Conservation (phyloP, 2,329 filamentous ascomycete genomes). For the Fusarium guadeloupense region DNA sequence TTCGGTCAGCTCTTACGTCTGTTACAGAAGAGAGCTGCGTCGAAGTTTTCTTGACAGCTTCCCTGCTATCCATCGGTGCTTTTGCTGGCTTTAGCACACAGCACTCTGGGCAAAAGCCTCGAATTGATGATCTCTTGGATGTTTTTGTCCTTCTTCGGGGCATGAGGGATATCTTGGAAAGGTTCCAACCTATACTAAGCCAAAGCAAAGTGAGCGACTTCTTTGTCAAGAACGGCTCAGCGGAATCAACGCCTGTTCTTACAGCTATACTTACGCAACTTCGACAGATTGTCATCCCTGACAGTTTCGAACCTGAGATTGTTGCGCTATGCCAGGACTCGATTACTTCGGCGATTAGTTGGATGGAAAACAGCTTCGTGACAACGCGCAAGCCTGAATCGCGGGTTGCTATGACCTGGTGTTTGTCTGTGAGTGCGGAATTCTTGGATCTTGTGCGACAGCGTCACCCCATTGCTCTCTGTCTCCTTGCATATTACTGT, state of each 20-base stretch:
- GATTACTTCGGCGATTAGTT: conserved; percentile 1
- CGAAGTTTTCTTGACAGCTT: conserved; percentile 47
- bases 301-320: neutral
- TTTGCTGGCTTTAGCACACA: conserved; percentile 43
- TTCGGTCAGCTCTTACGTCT: conserved; percentile 40
- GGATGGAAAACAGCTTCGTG: neutral
- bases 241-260: conserved; percentile 5
- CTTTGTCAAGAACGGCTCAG: neutral
- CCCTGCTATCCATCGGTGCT: conserved; percentile 45
- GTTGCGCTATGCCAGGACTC: conserved; percentile 6
- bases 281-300: conserved; percentile 10
- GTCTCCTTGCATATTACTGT: conserved; percentile 28
- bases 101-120: conserved; percentile 28
- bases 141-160: conserved; percentile 46
- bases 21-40: conserved; percentile 46
- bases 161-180: conserved; percentile 45
- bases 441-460: conserved; percentile 31
- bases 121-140: conserved; percentile 46
- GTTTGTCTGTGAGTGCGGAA: conserved; percentile 15
- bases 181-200: conserved; percentile 28
- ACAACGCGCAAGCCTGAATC: conserved; percentile 1
- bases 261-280: conserved; percentile 13
- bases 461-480: conserved; percentile 21
- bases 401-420: conserved; percentile 26
- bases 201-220: conserved; percentile 1